Evolutionary conservation across 148 eudicot genomes (phyloP).

Genomic region (Amaranthus hypochondriacus): DNA sequence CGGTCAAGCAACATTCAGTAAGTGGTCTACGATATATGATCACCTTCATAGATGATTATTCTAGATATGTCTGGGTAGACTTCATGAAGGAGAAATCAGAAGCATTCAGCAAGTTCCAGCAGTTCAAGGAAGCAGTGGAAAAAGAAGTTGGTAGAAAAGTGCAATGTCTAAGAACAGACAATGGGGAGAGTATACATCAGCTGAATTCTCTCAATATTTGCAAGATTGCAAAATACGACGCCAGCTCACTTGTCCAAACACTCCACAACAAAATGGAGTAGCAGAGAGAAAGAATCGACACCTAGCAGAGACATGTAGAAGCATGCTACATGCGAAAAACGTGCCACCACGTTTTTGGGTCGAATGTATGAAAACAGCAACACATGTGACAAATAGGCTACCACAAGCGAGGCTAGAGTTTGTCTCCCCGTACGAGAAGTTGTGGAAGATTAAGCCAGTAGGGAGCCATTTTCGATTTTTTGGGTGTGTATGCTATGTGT

Average conservation of each 20-base stretch:
- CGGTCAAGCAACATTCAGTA: constrained; percentile 4
- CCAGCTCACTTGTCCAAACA: constrained; percentile 8
- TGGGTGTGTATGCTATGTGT: no score
- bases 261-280: constrained; percentile 15
- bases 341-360: constrained; percentile 4
- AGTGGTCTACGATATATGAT: constrained; percentile 9
- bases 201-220: neutral
- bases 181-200: no score
- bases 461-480: no score
- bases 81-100: neutral
- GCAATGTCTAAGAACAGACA: no score
- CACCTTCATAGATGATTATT: constrained; percentile 17
- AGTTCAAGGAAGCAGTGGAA: no score
- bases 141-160: no score
- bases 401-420: constrained; percentile 9
- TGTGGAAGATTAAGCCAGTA: neutral
- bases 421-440: constrained; percentile 16
- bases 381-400: constrained; percentile 10
- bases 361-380: no score
- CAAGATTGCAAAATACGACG: neutral
- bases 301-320: neutral
- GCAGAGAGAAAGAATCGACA: constrained; percentile 17
- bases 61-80: constrained; percentile 15
- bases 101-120: no score
- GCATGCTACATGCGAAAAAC: constrained; percentile 15